These are phyloP conservation scores for Linnemannia zychae DNA, from an alignment of 192 early-diverging fungal genomes.

Conservation along the genomic window DNA sequence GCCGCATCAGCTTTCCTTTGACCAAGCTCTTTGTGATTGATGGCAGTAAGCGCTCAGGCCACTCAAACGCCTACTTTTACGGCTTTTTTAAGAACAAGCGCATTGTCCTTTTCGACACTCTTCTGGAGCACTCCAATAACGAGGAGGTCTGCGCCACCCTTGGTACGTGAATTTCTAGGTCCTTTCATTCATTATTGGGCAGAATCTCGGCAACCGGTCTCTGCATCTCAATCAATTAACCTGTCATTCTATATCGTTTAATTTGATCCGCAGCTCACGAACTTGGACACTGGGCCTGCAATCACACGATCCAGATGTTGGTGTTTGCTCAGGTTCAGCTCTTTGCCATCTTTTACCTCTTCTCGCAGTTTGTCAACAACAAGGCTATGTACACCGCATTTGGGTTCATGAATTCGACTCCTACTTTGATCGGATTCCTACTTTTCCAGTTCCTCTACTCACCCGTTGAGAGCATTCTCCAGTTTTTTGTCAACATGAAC, in stretches of 20 bases:
- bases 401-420: constrained; percentile 78
- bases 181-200: not conserved
- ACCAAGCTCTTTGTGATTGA: constrained; percentile 97
- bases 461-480: constrained; percentile 82
- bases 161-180: constrained; percentile 62
- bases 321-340: constrained; percentile 80
- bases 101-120: constrained; percentile 95
- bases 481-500: constrained; percentile 83
- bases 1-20: constrained; percentile 88
- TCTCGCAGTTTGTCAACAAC: constrained; percentile 83
- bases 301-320: constrained; percentile 86
- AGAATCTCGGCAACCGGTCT: not conserved
- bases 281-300: constrained; percentile 94
- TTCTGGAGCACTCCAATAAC: constrained; percentile 84
- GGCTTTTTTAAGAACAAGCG: constrained; percentile 98
- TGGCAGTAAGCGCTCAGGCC: constrained; percentile 89
- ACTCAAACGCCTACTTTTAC: constrained; percentile 97
- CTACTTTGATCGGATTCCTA: constrained; percentile 90
- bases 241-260: not conserved
- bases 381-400: constrained; percentile 86
- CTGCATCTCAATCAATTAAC: not conserved
- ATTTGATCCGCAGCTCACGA: constrained; percentile 80
- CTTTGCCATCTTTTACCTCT: constrained; percentile 82
- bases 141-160: constrained; percentile 95
- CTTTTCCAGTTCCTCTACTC: constrained; percentile 91